Evolutionary conservation across 2,329 filamentous ascomycete genomes (phyloP), one percentile per base, ranked within the genome.

Genomic region (Zopfia rhizophila): DNA sequence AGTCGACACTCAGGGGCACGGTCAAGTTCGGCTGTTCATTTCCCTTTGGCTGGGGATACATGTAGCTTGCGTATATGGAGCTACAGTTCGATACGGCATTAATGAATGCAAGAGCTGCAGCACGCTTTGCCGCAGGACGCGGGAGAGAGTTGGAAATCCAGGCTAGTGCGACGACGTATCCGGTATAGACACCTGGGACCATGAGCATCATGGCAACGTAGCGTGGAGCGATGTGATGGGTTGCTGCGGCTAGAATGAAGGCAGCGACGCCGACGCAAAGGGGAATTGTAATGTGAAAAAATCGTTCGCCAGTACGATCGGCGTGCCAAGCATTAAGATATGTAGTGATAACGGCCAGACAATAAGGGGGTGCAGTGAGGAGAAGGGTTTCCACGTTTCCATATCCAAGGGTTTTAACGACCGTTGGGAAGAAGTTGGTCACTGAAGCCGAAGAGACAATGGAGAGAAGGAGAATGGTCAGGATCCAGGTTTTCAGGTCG

Each of bases 101-200:
- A 70, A 92, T 90, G 51, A 87, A 85, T 1, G 88, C 89, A 4
- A 93, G 68, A 0, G 87, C 88, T 0, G 87, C 83, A 2, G 85
- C 85, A 48, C 88, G 82, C 74, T 92, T 92, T 2, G 88, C 85
- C 0, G 88, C 87, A 3, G 90, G 89, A 4, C 89, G 82, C 0
- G 89, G 88, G 38, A 93, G 78, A 1, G 85, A 87, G 64, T 88
- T 90, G 33, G 82, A 84, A 53, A 92, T 90, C 89, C 89, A 94
- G 2, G 85, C 82, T 3, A 90, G 75, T 1, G 79, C 79, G 1
- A 89, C 85, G 1, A 88, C 87, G 41, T 73, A 73, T 11, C 70
- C 82, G 1, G 81, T 80, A 60, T 88, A 89, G 3, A 87, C 74
- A 0, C 83, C 82, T 0, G 74, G 70, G 29, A 81, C 77, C 84